A percentile compares a stretch with the other conserved stretches of the same genome.
Conservation (phyloP, 768 basidiomycete genomes). For the Leccinum truebloodii region DNA sequence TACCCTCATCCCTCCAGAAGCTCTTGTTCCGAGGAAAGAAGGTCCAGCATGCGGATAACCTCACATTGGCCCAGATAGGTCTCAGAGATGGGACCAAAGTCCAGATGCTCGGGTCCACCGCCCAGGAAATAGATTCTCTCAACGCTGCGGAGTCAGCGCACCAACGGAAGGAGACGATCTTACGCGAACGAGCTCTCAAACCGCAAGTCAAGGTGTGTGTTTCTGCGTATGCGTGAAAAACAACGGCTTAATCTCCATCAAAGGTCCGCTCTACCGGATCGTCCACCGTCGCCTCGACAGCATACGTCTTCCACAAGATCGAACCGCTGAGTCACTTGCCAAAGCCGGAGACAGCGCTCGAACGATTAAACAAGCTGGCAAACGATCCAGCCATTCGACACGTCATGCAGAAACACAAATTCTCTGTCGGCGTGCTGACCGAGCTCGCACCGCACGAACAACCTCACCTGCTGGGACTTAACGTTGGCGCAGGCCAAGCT, state of each 20-base stretch:
- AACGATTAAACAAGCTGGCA: constrained; percentile 57
- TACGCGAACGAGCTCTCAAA: constrained; percentile 58
- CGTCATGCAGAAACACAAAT: constrained; percentile 69
- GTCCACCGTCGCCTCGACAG: constrained; percentile 37
- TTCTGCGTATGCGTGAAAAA: background rate
- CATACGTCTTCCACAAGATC: constrained; percentile 65
- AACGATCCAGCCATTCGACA: constrained; percentile 71
- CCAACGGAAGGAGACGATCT: constrained; percentile 54
- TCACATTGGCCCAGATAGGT: constrained; percentile 47
- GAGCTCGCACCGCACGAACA: constrained; percentile 81
- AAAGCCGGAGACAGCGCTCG: constrained; percentile 54
- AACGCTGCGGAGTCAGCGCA: constrained; percentile 59
- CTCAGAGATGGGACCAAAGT: constrained; percentile 65
- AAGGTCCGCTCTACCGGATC: constrained; percentile 60
- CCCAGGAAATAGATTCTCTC: constrained; percentile 54
- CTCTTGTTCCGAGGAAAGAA: constrained; percentile 72
- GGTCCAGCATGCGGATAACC: constrained; percentile 29
- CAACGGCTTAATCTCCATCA: background rate
- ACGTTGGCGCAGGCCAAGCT: constrained; percentile 57
- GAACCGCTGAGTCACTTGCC: constrained; percentile 66
- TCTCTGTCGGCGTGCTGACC: constrained; percentile 67
- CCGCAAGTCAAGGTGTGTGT: constrained; percentile 55
- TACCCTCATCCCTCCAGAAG: constrained; percentile 69
- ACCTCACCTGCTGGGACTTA: constrained; percentile 68
- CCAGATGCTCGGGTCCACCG: constrained; percentile 70